Evolutionary conservation across 192 early-diverging fungal genomes (phyloP), one percentile per base, ranked within the genome.

Genomic region (Neocallimastix lanati): DNA sequence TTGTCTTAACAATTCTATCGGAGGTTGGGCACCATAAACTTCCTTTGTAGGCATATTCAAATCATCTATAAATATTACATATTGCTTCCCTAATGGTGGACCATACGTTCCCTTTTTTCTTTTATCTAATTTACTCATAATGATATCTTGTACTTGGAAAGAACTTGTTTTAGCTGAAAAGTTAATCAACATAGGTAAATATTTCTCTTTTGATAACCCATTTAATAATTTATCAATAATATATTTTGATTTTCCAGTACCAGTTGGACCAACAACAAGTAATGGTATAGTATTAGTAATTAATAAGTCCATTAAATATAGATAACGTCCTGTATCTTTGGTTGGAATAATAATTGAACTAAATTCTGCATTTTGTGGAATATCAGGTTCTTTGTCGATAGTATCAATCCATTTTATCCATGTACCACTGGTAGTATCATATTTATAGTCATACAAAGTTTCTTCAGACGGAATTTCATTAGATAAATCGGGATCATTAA

Each of bases 181-280:
- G 82, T 86, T 88, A 76, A 90, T 83, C 78, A 90, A 89, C 81
- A 90, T 83, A 13, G 89, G 89, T 15, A 87, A 85, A 77, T 86
- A 90, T 76, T 85, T 85, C 27, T 86, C 84, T 33, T 86, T 88
- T 5, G 86, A 35, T 2, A 90, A 80, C 0, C 88, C 89, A 27
- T 80, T 85, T 14, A 90, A 83, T 29, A 90, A 82, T 77, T 87
- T 87, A 80, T 85, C 88, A 4, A 78, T 82, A 30, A 90, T 88
- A 82, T 90, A 90, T 78, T 90, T 90, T 36, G 89, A 90, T 79
- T 90, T 90, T 35, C 89, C 89, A 13, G 89, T 90, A 30, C 89
- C 89, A 28, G 89, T 90, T 30, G 89, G 89, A 14, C 89, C 89
- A 67, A 90, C 86, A 28, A 90, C 79, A 28, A 90, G 80, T 76